phyloP scores from a whole-genome alignment of 306 rosid genomes.

The Heteromeles arbutifolia region DNA sequence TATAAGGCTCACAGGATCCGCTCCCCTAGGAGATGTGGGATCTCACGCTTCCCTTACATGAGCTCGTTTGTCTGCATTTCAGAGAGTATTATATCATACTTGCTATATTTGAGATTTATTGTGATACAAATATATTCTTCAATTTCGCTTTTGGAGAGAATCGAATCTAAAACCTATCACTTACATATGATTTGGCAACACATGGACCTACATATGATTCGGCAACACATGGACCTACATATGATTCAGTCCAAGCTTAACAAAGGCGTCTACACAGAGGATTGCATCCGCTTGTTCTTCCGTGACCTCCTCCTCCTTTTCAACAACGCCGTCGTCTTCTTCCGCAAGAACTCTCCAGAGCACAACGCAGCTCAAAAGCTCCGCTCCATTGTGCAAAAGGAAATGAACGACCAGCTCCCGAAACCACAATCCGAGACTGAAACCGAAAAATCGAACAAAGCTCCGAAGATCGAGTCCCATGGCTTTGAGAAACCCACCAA shows the following conservation, averaged over 20 bases:
- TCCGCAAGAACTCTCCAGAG: constrained; percentile 26
- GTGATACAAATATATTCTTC: no score
- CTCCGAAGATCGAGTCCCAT: constrained; percentile 15
- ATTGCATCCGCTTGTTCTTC: constrained; percentile 25
- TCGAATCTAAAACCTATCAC: no score
- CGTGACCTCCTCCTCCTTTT: constrained; percentile 44
- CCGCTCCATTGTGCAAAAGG: constrained; percentile 30
- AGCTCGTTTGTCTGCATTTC: no score
- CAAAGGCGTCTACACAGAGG: constrained; percentile 24
- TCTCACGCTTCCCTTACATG: no score
- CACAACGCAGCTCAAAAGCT: constrained; percentile 33
- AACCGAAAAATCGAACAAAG: constrained; percentile 8
- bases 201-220: no score
- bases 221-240: constrained; percentile 43
- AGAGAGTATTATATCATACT: no score
- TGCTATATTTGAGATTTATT: no score
- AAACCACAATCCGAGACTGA: background rate
- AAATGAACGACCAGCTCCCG: constrained; percentile 21
- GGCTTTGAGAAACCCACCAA: constrained; percentile 15
- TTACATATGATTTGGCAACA: no score
- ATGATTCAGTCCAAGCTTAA: constrained; percentile 31
- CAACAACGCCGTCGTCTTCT: constrained; percentile 41
- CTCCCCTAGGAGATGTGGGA: no score
- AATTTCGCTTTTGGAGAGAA: no score
- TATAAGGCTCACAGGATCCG: no score